These are phyloP conservation scores for Boletus tomentosulus DNA, from an alignment of 768 basidiomycete genomes.

Conservation along the genomic window DNA sequence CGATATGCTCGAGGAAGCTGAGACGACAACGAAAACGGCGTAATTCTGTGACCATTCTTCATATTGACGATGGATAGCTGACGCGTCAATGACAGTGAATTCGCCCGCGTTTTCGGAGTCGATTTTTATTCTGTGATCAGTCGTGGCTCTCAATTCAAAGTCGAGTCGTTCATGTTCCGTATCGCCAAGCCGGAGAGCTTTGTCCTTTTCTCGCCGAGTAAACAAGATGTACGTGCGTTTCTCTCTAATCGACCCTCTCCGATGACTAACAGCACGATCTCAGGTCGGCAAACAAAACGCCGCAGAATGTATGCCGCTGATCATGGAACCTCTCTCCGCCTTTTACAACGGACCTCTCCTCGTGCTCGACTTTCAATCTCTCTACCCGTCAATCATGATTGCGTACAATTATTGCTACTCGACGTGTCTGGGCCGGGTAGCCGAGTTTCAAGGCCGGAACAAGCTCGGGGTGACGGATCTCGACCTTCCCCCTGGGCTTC, in stretches of 20 bases:
- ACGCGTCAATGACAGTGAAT: slow-evolving; percentile 60
- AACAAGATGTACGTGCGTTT: slow-evolving; percentile 59
- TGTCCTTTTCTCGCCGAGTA: slow-evolving; percentile 85
- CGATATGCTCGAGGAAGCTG: slow-evolving; percentile 76
- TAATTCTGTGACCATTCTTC: slow-evolving; percentile 27
- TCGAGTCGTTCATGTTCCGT: slow-evolving; percentile 97
- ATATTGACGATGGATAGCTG: not conserved
- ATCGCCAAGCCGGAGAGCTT: slow-evolving; percentile 96
- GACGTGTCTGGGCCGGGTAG: slow-evolving; percentile 87
- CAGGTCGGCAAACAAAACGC: slow-evolving; percentile 96
- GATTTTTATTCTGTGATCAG: slow-evolving; percentile 95
- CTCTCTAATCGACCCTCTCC: not conserved
- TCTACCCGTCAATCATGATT: slow-evolving; percentile 98
- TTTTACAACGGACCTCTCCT: slow-evolving; percentile 91
- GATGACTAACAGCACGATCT: not conserved
- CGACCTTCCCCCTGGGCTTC: slow-evolving; percentile 58
- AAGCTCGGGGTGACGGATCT: slow-evolving; percentile 85
- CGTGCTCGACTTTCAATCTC: slow-evolving; percentile 92
- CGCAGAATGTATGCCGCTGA: slow-evolving; percentile 91
- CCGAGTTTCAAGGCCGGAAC: slow-evolving; percentile 81
- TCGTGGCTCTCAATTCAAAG: slow-evolving; percentile 97
- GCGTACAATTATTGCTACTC: slow-evolving; percentile 98
- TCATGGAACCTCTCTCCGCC: slow-evolving; percentile 91
- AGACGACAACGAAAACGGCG: slow-evolving; percentile 88
- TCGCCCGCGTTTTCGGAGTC: slow-evolving; percentile 94